These are phyloP conservation scores for Lactarius deliciosus DNA, from an alignment of 768 basidiomycete species.

Conservation along the genomic window DNA sequence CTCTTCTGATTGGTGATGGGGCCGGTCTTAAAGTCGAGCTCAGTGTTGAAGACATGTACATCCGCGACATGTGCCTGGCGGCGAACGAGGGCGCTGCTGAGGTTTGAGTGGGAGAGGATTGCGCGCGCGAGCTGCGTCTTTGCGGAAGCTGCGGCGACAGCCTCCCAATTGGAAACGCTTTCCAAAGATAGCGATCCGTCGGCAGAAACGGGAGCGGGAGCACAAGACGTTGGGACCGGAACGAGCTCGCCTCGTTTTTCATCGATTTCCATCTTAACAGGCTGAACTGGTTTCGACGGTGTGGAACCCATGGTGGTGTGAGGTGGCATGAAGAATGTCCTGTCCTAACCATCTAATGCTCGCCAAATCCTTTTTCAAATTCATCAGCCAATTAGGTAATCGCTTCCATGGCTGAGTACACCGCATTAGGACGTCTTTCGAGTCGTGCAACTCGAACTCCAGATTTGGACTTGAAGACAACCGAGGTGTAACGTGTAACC, in stretches of 20 bases:
- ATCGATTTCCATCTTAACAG: slow-evolving; percentile 23
- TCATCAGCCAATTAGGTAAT: too few species aligned
- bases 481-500: too few species aligned
- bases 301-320: slow-evolving; percentile 38
- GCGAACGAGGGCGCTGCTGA: slow-evolving; percentile 60
- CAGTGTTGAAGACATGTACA: slow-evolving; percentile 79
- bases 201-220: slow-evolving; percentile 47
- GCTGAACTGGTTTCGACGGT: slow-evolving; percentile 35
- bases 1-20: slow-evolving; percentile 86
- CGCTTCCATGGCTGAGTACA: too few species aligned
- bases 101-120: slow-evolving; percentile 67
- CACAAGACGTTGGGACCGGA: slow-evolving; percentile 17
- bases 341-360: too few species aligned
- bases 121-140: slow-evolving; percentile 75
- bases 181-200: slow-evolving; percentile 61
- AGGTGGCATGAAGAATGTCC: too few species aligned
- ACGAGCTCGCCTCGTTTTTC: slow-evolving; percentile 31
- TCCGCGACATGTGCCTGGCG: slow-evolving; percentile 62
- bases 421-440: too few species aligned
- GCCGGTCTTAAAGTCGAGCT: slow-evolving; percentile 75
- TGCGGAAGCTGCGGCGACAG: slow-evolving; percentile 48
- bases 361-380: too few species aligned
- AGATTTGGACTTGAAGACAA: too few species aligned
- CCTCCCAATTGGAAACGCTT: slow-evolving; percentile 70
- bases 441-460: too few species aligned